A percentile compares a stretch with the other conserved stretches of the same genome.
phyloP scores from a whole-genome alignment of 2,329 filamentous ascomycete species.

The Penicillium vulpinum region DNA sequence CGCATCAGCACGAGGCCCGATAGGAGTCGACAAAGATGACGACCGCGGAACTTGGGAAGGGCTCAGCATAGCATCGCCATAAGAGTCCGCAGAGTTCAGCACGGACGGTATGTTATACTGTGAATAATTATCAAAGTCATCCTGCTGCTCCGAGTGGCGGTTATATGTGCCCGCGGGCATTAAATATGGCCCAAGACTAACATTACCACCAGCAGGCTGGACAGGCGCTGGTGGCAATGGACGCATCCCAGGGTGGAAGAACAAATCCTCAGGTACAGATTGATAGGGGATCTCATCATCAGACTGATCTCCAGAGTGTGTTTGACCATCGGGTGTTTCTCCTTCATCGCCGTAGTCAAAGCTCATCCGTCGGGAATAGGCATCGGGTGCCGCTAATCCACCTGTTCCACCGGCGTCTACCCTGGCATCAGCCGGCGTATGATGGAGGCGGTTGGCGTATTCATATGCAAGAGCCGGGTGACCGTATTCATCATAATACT shows the following conservation, averaged over 20 bases:
- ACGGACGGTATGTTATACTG: slow-evolving; percentile 41
- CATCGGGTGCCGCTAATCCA: slow-evolving; percentile 73
- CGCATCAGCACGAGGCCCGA: slow-evolving; percentile 73
- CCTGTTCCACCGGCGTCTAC: slow-evolving; percentile 91
- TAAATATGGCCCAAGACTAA: slow-evolving; percentile 47
- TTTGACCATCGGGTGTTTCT: slow-evolving; percentile 63
- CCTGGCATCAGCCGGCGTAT: slow-evolving; percentile 61
- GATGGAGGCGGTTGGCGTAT: slow-evolving; percentile 58
- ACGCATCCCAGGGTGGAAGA: slow-evolving; percentile 82
- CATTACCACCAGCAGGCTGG: slow-evolving; percentile 51
- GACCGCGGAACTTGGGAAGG: slow-evolving; percentile 64
- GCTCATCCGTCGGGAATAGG: slow-evolving; percentile 67
- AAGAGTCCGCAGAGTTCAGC: slow-evolving; percentile 52
- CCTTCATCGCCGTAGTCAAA: slow-evolving; percentile 90
- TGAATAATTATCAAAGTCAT: slow-evolving; percentile 38
- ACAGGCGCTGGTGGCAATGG: slow-evolving; percentile 66
- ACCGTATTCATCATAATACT: slow-evolving; percentile 37
- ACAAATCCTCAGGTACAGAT: slow-evolving; percentile 82
- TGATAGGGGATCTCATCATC: slow-evolving; percentile 65
- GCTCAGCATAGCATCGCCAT: slow-evolving; percentile 49
- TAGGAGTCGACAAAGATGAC: slow-evolving; percentile 77
- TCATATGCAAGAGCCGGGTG: slow-evolving; percentile 49
- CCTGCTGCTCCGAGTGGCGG: slow-evolving; percentile 46
- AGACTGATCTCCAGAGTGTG: slow-evolving; percentile 54
- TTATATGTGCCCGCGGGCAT: slow-evolving; percentile 62